Evolutionary conservation across 2,329 filamentous ascomycete species (phyloP), one percentile per base, ranked within the genome.

Genomic region (Chrysosporium keratinophilum): DNA sequence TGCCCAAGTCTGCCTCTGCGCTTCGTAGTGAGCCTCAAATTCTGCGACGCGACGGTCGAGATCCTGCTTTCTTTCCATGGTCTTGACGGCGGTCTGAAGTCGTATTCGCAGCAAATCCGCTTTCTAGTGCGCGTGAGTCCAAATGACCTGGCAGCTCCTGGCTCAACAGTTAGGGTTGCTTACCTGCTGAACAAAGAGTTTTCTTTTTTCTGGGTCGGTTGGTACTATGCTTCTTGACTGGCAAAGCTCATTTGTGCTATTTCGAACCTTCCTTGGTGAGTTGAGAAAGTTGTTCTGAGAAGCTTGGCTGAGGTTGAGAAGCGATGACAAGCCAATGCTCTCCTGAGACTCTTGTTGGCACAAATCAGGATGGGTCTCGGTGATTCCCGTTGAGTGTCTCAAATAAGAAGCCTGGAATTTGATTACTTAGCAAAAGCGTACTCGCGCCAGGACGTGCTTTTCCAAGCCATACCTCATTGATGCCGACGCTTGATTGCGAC

Each of bases 101-200:
- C 65, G 65, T 56, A 54, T 66, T 49, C 65, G 67, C 45, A 71
- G 68, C 10, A 71, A 64, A 41, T 50, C 62, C 49, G 70, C 70
- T 71, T 69, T 72, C 70, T 72, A 47, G n/a, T 44, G 55, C 28
- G 58, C 62, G 37, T 41, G 44, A 35, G 40, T 12, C n/a, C 41
- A 19, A 43, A 41, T 7, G 49, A 35, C 23, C 41, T 19, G 19
- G 28, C 28, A 28, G n/a, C 19, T 28, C 4, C 42, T 3, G 12
- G 41, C 14, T 40, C n/a, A 28, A 19, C 41, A 39, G 9, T 11
- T 2, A 45, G 3, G 10, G 37, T 51, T 48, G 28, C 61, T 62
- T 54, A 72, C 70, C 58, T 71, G 58, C 62, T 71, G 64, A 46
- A 72, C 71, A 54, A 72, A 72, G 35, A 63, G 48, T 56, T 67